Conservation (phyloP, 179 eudicot species). For the Silene noctiflora region DNA sequence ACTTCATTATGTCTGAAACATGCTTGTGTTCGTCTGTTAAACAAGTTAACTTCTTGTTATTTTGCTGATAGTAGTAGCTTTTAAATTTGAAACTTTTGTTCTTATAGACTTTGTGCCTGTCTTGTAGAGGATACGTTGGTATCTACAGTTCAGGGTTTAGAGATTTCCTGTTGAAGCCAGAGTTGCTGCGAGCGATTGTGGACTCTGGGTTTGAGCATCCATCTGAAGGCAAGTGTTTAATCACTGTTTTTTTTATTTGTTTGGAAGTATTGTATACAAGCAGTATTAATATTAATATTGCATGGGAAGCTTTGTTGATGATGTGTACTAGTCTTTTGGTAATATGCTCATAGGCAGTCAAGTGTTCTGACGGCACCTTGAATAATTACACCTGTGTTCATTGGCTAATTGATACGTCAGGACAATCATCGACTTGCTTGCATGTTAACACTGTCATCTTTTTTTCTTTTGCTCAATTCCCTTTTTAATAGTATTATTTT, state of each 20-base stretch:
- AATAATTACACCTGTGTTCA: not conserved
- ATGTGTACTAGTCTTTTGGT: not conserved
- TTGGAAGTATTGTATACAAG: not conserved
- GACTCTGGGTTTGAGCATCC: constrained; percentile 99
- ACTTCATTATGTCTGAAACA: not conserved
- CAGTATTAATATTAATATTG: not conserved
- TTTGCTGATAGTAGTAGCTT: not conserved
- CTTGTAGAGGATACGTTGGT: constrained; percentile 80
- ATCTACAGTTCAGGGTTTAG: constrained; percentile 99
- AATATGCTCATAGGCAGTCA: not conserved
- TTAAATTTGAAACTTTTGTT: not conserved
- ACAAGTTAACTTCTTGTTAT: not conserved
- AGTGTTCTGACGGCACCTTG: not conserved
- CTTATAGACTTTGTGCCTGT: constrained; percentile 16
- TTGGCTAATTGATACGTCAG: not conserved
- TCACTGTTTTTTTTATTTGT: not conserved
- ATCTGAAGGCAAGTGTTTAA: constrained; percentile 78
- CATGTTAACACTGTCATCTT: not conserved
- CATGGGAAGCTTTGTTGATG: not conserved
- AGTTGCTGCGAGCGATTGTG: constrained; percentile 92
- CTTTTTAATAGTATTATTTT: not conserved
- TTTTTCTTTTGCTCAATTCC: not conserved
- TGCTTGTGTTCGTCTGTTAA: not conserved
- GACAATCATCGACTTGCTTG: not conserved
- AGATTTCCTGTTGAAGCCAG: constrained; percentile 96